Evolutionary conservation across 805 yeast genomes (phyloP).

Genomic region (Pichia paraexigua): DNA sequence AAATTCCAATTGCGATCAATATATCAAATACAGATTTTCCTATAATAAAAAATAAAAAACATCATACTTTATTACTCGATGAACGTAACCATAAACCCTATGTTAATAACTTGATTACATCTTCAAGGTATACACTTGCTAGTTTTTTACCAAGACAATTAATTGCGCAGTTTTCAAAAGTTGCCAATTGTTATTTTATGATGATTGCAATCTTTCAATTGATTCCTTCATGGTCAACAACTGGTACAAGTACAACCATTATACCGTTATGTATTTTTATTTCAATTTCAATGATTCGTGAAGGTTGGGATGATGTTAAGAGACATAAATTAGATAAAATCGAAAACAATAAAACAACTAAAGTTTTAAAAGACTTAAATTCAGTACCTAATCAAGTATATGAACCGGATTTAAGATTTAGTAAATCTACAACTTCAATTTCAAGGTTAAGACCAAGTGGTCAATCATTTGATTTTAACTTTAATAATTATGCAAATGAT

Average conservation of each 20-base stretch:
- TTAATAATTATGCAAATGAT: conserved; percentile 8
- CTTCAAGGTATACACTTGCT: conserved; percentile 75
- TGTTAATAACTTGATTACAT: conserved; percentile 62
- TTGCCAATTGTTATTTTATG: conserved; percentile 89
- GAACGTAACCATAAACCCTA: conserved; percentile 61
- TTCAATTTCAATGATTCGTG: conserved; percentile 81
- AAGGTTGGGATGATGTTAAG: conserved; percentile 88
- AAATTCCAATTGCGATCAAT: conserved; percentile 56
- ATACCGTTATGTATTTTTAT: conserved; percentile 82
- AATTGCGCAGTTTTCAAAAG: conserved; percentile 82
- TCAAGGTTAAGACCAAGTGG: conserved; percentile 22
- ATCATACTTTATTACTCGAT: conserved; percentile 43
- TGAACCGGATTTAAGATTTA: conserved; percentile 13
- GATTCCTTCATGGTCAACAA: conserved; percentile 96
- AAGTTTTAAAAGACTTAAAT: conserved; percentile 28
- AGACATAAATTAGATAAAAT: conserved; percentile 78
- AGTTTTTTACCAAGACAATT: conserved; percentile 85
- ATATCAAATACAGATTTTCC: conserved; percentile 27
- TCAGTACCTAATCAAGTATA: conserved; percentile 3
- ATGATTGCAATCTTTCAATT: conserved; percentile 86
- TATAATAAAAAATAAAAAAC: conserved; percentile 23
- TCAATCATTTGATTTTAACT: conserved; percentile 19
- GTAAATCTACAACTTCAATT: conserved; percentile 23
- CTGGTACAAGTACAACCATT: conserved; percentile 92
- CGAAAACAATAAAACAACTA: conserved; percentile 59